Evolutionary conservation across 2,329 filamentous ascomycete species (phyloP), one percentile per base, ranked within the genome.

Genomic region (Macroventuria anomochaeta): DNA sequence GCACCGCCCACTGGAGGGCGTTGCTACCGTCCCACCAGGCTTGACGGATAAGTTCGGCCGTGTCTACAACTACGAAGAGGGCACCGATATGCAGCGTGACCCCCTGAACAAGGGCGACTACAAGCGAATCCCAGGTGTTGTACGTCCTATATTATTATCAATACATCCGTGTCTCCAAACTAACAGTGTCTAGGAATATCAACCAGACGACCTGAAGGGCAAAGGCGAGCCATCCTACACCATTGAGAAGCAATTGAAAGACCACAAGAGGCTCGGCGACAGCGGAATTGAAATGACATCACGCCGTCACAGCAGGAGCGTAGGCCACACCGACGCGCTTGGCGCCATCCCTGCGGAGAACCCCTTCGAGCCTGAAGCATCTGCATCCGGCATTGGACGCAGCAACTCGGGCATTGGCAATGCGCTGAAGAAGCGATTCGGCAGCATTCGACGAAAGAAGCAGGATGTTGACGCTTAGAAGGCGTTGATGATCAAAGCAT

Each of bases 61-160:
- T 46, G 77, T 83, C 10, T 90, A 96, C 80, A 62, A 87, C 23
- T 97, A 97, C 66, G 80, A 91, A 65, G 92, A 97, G 68, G 92
- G 92, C n/a, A 83, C 88, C 2, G 91, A 96, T 67, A 80, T 96
- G 70, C 92, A 93, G 88, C 82, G 88, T 42, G 90, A 93, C 65
- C 85, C 88, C 56, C 37, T 55, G 2, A 48, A 52, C 38, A 90
- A 89, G 13, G 89, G 88, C n/a, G 81, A 89, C 12, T 96, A 95
- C 70, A 89, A 86, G 76, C 84, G 90, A 39, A 93, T 86, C 79
- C 84, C 87, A 3, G 86, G 85, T 42, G 72, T 90, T 62, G 91
- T 95, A 81, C 75, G 88, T 82, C 15, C 11, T 20, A 26, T 15
- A n/a, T n/a, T 21, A 36, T 7, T 15, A 7, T 18, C 23, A 42